These are phyloP conservation scores for Leccinum pellstonianum DNA, from an alignment of 768 basidiomycete species.

Conservation along the genomic window DNA sequence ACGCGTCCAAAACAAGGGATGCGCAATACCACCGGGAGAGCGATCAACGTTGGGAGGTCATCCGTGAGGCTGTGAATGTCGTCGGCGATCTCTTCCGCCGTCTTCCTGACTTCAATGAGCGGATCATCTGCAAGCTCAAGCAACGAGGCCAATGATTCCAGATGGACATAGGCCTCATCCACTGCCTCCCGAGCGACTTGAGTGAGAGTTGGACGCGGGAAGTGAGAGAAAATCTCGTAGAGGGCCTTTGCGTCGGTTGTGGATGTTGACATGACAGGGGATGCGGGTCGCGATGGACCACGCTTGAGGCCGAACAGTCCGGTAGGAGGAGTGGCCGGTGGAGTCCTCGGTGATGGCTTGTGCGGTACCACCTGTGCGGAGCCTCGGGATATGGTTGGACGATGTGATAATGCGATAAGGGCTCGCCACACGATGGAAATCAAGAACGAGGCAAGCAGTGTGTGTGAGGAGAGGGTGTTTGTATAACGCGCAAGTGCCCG, in stretches of 20 bases:
- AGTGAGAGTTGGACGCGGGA: constrained; percentile 61
- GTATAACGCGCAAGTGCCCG: constrained; percentile 58
- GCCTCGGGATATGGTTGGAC: constrained; percentile 45
- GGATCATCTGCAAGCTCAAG: constrained; percentile 50
- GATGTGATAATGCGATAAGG: constrained; percentile 67
- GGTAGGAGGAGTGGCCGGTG: constrained; percentile 55
- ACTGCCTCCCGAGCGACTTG: constrained; percentile 76
- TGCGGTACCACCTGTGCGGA: constrained; percentile 36
- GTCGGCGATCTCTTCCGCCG: constrained; percentile 28
- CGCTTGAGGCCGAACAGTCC: constrained; percentile 66
- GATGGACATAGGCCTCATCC: constrained; percentile 70
- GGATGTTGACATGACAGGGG: constrained; percentile 48
- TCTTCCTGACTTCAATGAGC: constrained; percentile 19
- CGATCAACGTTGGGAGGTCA: constrained; percentile 72
- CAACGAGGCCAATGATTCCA: constrained; percentile 55
- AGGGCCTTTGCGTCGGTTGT: constrained; percentile 60
- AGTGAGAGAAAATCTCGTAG: constrained; percentile 54
- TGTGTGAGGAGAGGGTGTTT: constrained; percentile 51
- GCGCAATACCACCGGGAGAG: constrained; percentile 65
- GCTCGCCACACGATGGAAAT: constrained; percentile 75
- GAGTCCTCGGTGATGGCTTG: constrained; percentile 40
- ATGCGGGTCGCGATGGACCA: constrained; percentile 64
- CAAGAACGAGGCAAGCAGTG: constrained; percentile 63
- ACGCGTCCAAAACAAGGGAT: constrained; percentile 30
- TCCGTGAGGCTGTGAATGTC: constrained; percentile 55